Evolutionary conservation across 1,284 basidiomycete genomes (phyloP), one percentile per base, ranked within the genome.

Genomic region (Ceratobasidium sp.): DNA sequence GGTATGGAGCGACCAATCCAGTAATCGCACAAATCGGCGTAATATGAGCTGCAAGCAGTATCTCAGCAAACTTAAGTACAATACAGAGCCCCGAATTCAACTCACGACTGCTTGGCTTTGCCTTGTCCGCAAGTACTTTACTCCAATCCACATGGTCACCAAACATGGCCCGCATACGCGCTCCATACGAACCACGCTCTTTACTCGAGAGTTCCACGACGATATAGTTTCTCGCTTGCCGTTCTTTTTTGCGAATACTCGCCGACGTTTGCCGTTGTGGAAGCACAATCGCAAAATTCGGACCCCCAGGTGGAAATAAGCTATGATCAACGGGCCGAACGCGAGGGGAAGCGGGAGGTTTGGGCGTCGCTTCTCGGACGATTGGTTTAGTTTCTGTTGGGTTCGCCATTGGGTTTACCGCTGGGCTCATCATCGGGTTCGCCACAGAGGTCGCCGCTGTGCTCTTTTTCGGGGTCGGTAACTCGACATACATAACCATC

Each of bases 1-100:
- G 83, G 82, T 96, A 96, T 42, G 86, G 78, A 1, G 85, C 85
- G 0, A 82, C 81, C 0, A 85, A 79, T 1, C 85, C 85, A 0
- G 85, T 86, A 61, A 86, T 82, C 6, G 84, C 83, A 70, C 85
- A 86, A 28, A 81, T 82, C 20, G 81, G 81, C 70, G 69, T 67
- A 26, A 54, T 66, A 17, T 54, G 67, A 38, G 64, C 80, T 81
- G 46, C 44, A 57, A 13, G 57, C 33, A 9, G 57, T 38, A 61
- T 20, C 66, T 33, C 26, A 56, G 40, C 33, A 12, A 64, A 33
- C 23, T 40, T 38, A 66, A 48, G 33, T n/a, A 23, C 26, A 48
- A 54, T 48, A 48, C 42, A n/a, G n/a, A 10, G 12, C n/a, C 20
- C 7, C 17, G 33, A 20, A 23, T n/a, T 13, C 64, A 82, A 82